Conservation (phyloP, 1,139 yeast genomes). For the Pichia inconspicua region DNA sequence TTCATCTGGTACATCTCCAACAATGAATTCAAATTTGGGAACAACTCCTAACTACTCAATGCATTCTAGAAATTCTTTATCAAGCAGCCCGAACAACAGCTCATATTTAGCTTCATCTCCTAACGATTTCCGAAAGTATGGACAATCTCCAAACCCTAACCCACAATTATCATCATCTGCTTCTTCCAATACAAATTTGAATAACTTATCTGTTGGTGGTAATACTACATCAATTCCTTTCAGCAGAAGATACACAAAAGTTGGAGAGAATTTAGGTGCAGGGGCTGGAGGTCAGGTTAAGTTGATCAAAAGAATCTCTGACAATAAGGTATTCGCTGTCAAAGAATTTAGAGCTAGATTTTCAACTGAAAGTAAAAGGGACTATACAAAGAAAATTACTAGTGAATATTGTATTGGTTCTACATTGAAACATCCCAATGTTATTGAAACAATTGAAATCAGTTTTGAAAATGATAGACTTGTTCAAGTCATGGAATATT, state of each 20-base stretch:
- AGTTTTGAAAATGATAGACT: slow-evolving; percentile 79
- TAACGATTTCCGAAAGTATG: slow-evolving; percentile 13
- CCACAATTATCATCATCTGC: slow-evolving; percentile 15
- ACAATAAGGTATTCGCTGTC: slow-evolving; percentile 84
- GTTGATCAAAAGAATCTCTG: slow-evolving; percentile 72
- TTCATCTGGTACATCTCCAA: slow-evolving; percentile 18
- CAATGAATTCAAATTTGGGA: neutral
- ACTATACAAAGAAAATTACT: slow-evolving; percentile 90
- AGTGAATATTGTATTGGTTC: slow-evolving; percentile 98
- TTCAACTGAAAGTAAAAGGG: slow-evolving; percentile 76
- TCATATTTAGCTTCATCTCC: slow-evolving; percentile 11
- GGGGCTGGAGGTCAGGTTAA: slow-evolving; percentile 99
- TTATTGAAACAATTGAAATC: slow-evolving; percentile 88
- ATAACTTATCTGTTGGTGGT: slow-evolving; percentile 32
- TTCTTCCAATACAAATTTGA: slow-evolving; percentile 11
- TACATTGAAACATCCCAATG: slow-evolving; percentile 87
- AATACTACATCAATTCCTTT: slow-evolving; percentile 42
- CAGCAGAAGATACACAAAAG: slow-evolving; percentile 77
- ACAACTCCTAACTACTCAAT: slow-evolving; percentile 8
- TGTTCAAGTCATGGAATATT: slow-evolving; percentile 95
- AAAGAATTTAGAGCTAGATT: slow-evolving; percentile 89
- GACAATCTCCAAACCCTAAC: slow-evolving; percentile 11
- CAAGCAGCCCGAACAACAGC: slow-evolving; percentile 2
- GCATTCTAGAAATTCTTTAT: slow-evolving; percentile 2
- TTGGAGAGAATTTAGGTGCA: slow-evolving; percentile 86